Evolutionary conservation across 768 basidiomycete genomes (phyloP), one percentile per base, ranked within the genome.

Genomic region (Amanita jacksonii): DNA sequence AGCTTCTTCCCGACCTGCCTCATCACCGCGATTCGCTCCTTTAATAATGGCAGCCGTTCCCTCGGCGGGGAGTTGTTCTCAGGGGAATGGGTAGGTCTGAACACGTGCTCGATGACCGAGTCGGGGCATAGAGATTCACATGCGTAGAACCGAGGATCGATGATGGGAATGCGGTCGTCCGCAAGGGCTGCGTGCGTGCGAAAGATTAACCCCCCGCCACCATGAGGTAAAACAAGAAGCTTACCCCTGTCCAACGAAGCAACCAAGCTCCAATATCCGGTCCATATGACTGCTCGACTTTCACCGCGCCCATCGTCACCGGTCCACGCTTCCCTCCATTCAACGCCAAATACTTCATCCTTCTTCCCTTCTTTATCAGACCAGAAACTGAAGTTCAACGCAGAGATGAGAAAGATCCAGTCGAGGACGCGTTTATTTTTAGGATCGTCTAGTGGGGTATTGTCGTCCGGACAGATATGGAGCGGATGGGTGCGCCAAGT

Each of bases 351-450:
- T 20, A 86, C 70, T 25, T 74, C 77, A 3, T 65, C 51, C 4
- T 51, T 60, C n/a, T n/a, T n/a, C 0, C 77, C 75, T 49, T 81
- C 77, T 32, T 62, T 69, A 55, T 81, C 78, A 0, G 83, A 89
- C 91, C 92, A 93, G 60, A 88, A 94, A 54, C 75, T 85, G 61
- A 88, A 94, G 60, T 90, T 94, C 40, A 89, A 72, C 12, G 81
- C 74, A 2, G 84, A 90, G 32, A 93, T 80, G 48, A 87, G 74
- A 62, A 93, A 92, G 47, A 93, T 81, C 89, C 89, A 93, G 62
- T 91, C 67, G 22, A 92, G 65, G 37, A 72, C 74, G 32, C 66
- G 61, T 56, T 66, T 73, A 30, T 77, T 84, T 47, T 68, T 60
- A 6, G 78, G 72, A 43, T 80, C 62, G 9, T 62, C 53, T 7